Base-by-base conservation (phyloP, 2,329 filamentous ascomycete genomes). In the Harringtonia aguacate region DNA sequence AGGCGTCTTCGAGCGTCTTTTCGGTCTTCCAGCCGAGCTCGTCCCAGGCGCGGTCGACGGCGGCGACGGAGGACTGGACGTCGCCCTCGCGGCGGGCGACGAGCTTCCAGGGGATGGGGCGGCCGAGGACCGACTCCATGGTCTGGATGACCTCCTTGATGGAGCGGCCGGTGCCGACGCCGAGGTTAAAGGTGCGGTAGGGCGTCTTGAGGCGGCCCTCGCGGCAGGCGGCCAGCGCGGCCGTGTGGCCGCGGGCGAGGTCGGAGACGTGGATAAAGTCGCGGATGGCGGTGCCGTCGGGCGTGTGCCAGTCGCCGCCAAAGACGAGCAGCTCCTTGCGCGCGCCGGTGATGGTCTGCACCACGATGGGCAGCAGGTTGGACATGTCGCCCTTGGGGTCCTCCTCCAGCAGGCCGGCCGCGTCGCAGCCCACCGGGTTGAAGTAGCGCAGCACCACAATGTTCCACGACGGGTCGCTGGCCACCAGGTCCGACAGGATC, bases 211-310 rank as follows among this genome's bases (percentile, higher is more conserved):
- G 39, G 63, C 45, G 42, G 39, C 31, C 46, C 45, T 49, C 48
- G 44, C 39, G 22, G 27, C 40, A 48, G 37, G 79, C 79, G 8
- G 78, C 75, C 31, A 81, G 34, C 3, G 43, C 43, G 3, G 43
- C 43, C 24, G 38, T 69, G 58, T 84, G 79, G 5, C 75, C 79
- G 35, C 72, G 66, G 7, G 78, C 78, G 36, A 84, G 67, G 57
- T 83, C 79, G 15, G 70, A 73, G 31, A 82, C 79, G 51, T 83
- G 79, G 49, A 83, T 80, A 54, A 80, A 84, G 57, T 84, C 79
- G 35, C 79, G 73, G 34, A 83, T 69, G 2, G 77, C 77, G 0
- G 79, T 82, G 15, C 79, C 79, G 52, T 84, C 79, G 4, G 66
- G 62, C 1, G 79, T 83, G 45, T 78, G 68, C 70, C 78, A 84